A percentile compares a stretch with the other conserved stretches of the same genome.
phyloP scores from a whole-genome alignment of 805 yeast species.

The Starmera dryadoides region DNA sequence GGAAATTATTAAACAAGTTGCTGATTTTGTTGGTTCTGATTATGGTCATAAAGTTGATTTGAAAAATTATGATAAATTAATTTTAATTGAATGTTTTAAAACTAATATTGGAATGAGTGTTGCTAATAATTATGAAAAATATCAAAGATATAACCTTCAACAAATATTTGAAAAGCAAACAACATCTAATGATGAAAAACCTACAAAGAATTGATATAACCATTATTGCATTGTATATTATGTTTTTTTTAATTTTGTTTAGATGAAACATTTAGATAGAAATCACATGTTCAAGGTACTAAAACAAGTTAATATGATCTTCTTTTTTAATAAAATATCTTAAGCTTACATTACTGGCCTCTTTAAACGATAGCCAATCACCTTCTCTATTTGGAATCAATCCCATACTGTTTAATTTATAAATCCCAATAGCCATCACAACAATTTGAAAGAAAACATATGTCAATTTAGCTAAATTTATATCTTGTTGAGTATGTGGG shows the following conservation, averaged over 20 bases:
- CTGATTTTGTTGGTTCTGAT: conserved; percentile 61
- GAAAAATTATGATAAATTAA: conserved; percentile 68
- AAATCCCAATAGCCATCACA: conserved; percentile 67
- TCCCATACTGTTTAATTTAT: conserved; percentile 85
- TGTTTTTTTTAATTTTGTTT: too few species aligned
- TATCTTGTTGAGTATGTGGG: conserved; percentile 25
- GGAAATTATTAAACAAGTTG: conserved; percentile 68
- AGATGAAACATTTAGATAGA: not conserved
- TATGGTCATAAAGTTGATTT: conserved; percentile 75
- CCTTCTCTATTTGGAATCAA: conserved; percentile 78
- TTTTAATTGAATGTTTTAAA: conserved; percentile 84
- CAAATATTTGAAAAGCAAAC: conserved; percentile 43
- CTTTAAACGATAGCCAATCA: conserved; percentile 92
- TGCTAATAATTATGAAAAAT: conserved; percentile 54
- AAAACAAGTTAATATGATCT: conserved; percentile 1
- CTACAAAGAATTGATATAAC: not conserved
- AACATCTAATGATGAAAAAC: not conserved
- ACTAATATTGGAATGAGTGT: conserved; percentile 84
- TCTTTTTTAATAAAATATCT: too few species aligned
- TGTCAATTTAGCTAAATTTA: conserved; percentile 19
- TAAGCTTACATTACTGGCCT: conserved; percentile 23
- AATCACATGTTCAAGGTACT: conserved; percentile 8
- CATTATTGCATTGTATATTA: too few species aligned
- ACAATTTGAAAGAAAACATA: conserved; percentile 42
- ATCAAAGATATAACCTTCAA: conserved; percentile 71